Evolutionary conservation across 2,329 filamentous ascomycete species (phyloP).

Genomic region (Diaporthe helianthi): DNA sequence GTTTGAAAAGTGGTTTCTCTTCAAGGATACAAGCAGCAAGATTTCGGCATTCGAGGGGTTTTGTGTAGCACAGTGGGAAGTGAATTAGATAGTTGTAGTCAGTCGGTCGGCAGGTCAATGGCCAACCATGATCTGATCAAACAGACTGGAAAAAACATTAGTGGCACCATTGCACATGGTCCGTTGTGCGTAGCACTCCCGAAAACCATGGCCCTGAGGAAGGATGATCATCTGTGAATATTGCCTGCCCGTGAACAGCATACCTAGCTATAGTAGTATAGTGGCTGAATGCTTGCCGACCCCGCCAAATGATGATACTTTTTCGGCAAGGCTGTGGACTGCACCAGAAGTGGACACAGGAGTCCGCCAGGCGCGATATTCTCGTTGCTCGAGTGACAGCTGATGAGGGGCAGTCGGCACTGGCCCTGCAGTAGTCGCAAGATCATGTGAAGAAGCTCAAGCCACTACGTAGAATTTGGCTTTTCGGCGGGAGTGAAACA

Average conservation of each 20-base stretch:
- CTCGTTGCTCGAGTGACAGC: background rate
- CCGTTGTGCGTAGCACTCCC: background rate
- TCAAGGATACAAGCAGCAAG: slow-evolving; percentile 5
- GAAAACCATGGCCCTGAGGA: background rate
- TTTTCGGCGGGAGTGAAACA: slow-evolving; percentile 4
- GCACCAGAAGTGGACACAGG: background rate
- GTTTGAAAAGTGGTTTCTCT: slow-evolving; percentile 16
- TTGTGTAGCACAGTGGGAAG: slow-evolving; percentile 8
- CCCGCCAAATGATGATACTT: slow-evolving; percentile 1
- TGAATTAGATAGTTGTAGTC: slow-evolving; percentile 13
- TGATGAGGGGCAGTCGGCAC: background rate
- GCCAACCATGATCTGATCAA: background rate
- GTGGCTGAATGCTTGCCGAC: background rate
- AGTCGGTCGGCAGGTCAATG: background rate
- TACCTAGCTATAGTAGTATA: too few relatives aligned
- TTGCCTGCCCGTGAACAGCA: slow-evolving; percentile 7
- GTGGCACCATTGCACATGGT: background rate
- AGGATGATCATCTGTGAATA: background rate
- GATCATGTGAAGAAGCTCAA: slow-evolving; percentile 11
- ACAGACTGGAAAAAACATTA: slow-evolving; percentile 12
- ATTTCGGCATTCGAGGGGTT: background rate
- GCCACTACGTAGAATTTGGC: background rate
- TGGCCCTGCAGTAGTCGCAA: background rate
- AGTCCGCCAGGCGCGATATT: background rate
- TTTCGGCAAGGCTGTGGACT: background rate